phyloP scores from a whole-genome alignment of 2,329 filamentous ascomycete species.

The Sphaerulina musiva region DNA sequence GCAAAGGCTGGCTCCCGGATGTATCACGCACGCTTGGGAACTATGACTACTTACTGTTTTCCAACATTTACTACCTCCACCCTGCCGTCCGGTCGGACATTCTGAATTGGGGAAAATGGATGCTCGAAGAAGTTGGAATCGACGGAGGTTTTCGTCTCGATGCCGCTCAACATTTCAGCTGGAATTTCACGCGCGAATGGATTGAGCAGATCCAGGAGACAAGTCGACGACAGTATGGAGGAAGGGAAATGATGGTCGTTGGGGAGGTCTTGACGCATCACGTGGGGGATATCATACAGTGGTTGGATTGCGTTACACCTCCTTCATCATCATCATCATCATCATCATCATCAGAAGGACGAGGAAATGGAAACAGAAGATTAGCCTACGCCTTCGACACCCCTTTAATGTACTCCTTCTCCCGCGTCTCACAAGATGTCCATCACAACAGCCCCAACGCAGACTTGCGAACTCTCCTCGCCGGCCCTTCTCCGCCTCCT shows the following conservation, averaged over 20 bases:
- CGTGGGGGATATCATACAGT: slow-evolving; percentile 49
- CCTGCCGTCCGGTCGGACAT: slow-evolving; percentile 59
- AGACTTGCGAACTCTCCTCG: slow-evolving; percentile 50
- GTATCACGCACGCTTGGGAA: slow-evolving; percentile 62
- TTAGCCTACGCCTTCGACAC: slow-evolving; percentile 58
- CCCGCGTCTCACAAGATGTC: slow-evolving; percentile 47
- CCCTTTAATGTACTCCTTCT: slow-evolving; percentile 63
- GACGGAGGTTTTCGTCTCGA: slow-evolving; percentile 60
- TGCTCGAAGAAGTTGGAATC: slow-evolving; percentile 54
- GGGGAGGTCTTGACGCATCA: slow-evolving; percentile 65
- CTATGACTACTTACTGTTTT: slow-evolving; percentile 64
- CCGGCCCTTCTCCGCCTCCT: slow-evolving; percentile 2
- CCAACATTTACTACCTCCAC: slow-evolving; percentile 60
- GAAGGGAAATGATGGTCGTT: slow-evolving; percentile 56
- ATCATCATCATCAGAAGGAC: too few relatives aligned
- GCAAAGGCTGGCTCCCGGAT: slow-evolving; percentile 57
- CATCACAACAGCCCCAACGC: slow-evolving; percentile 40
- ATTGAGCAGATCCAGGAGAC: slow-evolving; percentile 50
- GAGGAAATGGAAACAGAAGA: too few relatives aligned
- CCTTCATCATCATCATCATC: neutral
- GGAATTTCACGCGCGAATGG: slow-evolving; percentile 60
- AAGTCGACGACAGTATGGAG: slow-evolving; percentile 31
- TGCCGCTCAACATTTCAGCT: slow-evolving; percentile 65
- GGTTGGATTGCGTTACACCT: slow-evolving; percentile 37
- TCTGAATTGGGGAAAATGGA: slow-evolving; percentile 61